These are phyloP conservation scores for Penicillium sp. DNA, from an alignment of 2,329 filamentous ascomycete species.

Conservation along the genomic window DNA sequence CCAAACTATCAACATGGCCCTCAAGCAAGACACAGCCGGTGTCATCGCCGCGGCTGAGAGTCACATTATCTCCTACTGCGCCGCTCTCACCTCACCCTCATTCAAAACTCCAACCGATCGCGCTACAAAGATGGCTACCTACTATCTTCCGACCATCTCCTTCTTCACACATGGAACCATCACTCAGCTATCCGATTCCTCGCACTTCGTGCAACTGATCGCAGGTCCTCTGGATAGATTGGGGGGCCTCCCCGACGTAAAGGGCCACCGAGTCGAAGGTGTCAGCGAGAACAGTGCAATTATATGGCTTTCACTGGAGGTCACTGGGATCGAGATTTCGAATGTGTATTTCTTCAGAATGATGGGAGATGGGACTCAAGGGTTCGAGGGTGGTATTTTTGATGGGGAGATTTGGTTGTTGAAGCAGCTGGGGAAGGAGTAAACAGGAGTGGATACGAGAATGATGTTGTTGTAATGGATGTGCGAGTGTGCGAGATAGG, in stretches of 20 bases:
- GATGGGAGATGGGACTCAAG: background rate
- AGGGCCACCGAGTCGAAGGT: background rate
- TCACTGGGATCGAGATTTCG: background rate
- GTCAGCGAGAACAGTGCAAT: background rate
- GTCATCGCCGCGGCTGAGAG: background rate
- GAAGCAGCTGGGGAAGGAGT: background rate
- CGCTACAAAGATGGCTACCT: background rate
- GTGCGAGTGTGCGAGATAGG: too few species aligned
- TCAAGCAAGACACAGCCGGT: slow-evolving; percentile 1
- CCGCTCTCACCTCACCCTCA: background rate
- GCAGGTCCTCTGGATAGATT: background rate
- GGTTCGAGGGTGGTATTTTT: slow-evolving; percentile 1
- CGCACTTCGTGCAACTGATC: background rate
- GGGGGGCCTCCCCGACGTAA: background rate
- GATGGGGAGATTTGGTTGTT: background rate
- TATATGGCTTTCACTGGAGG: slow-evolving; percentile 1
- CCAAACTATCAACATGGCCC: background rate
- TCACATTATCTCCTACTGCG: background rate
- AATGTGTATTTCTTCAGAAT: background rate
- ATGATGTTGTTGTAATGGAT: background rate
- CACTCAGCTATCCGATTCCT: background rate
- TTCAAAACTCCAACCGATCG: background rate
- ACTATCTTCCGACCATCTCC: background rate
- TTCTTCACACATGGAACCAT: background rate
- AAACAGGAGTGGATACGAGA: background rate